Evolutionary conservation across 2,329 filamentous ascomycete species (phyloP).

Genomic region (Trichoderma brevicompactum): DNA sequence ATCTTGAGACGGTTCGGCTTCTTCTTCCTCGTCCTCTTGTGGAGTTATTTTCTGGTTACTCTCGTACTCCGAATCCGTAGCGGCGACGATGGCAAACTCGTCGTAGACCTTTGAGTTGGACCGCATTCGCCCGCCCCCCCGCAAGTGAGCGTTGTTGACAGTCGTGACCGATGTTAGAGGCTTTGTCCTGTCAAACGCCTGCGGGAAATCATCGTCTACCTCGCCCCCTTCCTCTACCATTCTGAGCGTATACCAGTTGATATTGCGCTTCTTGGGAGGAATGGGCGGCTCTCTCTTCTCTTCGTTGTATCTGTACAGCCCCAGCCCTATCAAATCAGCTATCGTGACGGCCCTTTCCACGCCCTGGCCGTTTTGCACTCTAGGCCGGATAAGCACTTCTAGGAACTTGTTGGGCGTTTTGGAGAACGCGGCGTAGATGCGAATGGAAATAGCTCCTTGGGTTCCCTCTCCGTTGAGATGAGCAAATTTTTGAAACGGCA

Average conservation of each 20-base stretch:
- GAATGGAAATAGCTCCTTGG: constrained; percentile 73
- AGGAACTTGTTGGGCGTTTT: constrained; percentile 66
- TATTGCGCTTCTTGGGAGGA: constrained; percentile 67
- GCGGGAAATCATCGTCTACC: constrained; percentile 83
- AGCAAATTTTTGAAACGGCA: constrained; percentile 78
- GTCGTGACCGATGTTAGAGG: constrained; percentile 79
- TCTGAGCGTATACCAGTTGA: constrained; percentile 80
- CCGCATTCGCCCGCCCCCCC: constrained; percentile 60
- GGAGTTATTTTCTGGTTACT: constrained; percentile 73
- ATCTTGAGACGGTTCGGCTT: constrained; percentile 38
- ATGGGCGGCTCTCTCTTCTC: constrained; percentile 73
- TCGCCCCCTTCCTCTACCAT: constrained; percentile 87
- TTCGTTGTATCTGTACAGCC: constrained; percentile 76
- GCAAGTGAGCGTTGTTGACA: constrained; percentile 79
- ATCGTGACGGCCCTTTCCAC: constrained; percentile 68
- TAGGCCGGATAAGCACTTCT: constrained; percentile 72
- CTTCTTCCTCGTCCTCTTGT: constrained; percentile 58
- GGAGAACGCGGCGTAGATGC: constrained; percentile 77
- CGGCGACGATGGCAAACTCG: constrained; percentile 79
- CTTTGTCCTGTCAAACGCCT: constrained; percentile 70
- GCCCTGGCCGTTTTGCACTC: constrained; percentile 69
- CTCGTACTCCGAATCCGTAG: constrained; percentile 67
- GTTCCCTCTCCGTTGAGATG: constrained; percentile 78
- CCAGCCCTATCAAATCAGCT: constrained; percentile 79
- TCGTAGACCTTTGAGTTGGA: constrained; percentile 79